Evolutionary conservation across 768 basidiomycete species (phyloP).

Genomic region (Auricularia heimuer): DNA sequence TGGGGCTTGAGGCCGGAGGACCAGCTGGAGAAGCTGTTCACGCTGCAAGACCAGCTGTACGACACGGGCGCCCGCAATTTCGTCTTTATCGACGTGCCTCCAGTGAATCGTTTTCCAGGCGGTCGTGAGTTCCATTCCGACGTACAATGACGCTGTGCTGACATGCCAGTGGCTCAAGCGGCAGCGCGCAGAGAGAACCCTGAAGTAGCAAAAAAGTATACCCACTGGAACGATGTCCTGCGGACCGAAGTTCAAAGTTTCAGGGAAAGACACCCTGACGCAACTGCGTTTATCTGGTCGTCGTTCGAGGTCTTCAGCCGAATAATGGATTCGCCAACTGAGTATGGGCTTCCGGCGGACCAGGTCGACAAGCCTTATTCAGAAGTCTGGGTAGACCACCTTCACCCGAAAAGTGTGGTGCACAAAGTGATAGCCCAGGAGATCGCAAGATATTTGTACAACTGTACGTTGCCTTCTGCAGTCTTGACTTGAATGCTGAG

Average conservation of each 20-base stretch:
- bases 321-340: conserved; percentile 36
- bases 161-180: background rate
- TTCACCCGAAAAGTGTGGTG: conserved; percentile 10
- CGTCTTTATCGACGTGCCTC: conserved; percentile 50
- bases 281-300: conserved; percentile 40
- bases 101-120: conserved; percentile 38
- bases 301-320: conserved; percentile 35
- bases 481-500: background rate
- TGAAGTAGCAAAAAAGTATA: background rate
- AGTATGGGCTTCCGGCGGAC: conserved; percentile 28
- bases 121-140: background rate
- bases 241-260: background rate
- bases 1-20: conserved; percentile 17
- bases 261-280: conserved; percentile 18
- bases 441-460: background rate
- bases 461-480: background rate
- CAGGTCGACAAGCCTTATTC: conserved; percentile 28
- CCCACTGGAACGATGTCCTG: conserved; percentile 10
- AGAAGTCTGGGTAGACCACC: conserved; percentile 37
- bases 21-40: conserved; percentile 29
- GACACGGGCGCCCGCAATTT: conserved; percentile 41
- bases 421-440: conserved; percentile 9
- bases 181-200: background rate
- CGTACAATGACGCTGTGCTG: background rate
- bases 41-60: conserved; percentile 39